phyloP scores from a whole-genome alignment of 257 asterid species.

The Parsonsia alboflavescens region DNA sequence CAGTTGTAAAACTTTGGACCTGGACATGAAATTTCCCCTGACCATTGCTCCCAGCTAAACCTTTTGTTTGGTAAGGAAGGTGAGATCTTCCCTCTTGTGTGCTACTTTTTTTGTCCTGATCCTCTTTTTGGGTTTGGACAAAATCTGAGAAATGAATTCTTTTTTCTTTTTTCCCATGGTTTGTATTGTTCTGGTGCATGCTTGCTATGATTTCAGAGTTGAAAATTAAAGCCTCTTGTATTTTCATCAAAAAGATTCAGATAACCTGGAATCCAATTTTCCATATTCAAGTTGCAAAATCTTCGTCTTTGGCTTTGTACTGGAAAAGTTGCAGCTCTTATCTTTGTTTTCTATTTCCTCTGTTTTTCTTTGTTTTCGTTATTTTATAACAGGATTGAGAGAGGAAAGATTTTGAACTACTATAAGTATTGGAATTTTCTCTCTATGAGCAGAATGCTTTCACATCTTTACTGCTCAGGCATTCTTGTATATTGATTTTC shows the following conservation, averaged over 20 bases:
- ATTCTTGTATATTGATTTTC: not conserved
- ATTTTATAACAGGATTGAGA: too few species aligned
- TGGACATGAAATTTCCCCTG: too few species aligned
- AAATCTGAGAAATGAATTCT: not conserved
- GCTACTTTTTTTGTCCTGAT: not conserved
- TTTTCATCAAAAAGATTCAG: not conserved
- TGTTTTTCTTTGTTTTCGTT: too few species aligned
- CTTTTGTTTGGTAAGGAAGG: slow-evolving; percentile 11
- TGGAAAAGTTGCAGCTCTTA: not conserved
- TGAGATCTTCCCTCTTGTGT: slow-evolving; percentile 9
- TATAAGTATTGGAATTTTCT: not conserved
- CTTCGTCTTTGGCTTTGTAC: not conserved
- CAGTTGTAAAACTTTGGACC: too few species aligned
- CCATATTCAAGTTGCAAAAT: not conserved
- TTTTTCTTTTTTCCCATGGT: not conserved
- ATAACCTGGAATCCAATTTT: not conserved
- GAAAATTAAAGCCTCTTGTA: not conserved
- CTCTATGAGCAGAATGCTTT: not conserved
- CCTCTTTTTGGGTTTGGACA: slow-evolving; percentile 5
- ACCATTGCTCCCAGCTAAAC: too few species aligned
- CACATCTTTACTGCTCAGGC: not conserved
- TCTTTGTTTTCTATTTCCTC: not conserved
- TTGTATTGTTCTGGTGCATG: slow-evolving; percentile 7
- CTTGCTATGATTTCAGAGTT: not conserved
- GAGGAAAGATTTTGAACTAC: too few species aligned